Conservation (phyloP, 768 basidiomycete genomes). For the Boletus insuetus region DNA sequence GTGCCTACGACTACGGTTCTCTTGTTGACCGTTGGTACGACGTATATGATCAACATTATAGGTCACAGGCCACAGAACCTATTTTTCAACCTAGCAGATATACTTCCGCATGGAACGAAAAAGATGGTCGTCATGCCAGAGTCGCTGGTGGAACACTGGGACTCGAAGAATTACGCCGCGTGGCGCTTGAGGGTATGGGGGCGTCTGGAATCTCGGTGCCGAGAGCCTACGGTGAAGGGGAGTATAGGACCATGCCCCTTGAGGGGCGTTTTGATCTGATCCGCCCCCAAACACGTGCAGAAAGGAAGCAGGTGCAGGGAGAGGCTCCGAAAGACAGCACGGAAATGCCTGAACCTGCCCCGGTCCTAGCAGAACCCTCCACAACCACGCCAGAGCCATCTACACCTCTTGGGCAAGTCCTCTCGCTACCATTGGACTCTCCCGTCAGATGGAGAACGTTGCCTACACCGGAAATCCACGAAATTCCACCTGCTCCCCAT, state of each 20-base stretch:
- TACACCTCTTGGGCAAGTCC: constrained; percentile 38
- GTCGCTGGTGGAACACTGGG: constrained; percentile 33
- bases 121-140: neutral
- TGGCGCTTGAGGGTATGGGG: constrained; percentile 31
- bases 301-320: constrained; percentile 11
- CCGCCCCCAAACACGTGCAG: constrained; percentile 38
- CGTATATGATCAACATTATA: constrained; percentile 87
- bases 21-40: constrained; percentile 90
- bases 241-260: constrained; percentile 79
- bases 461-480: constrained; percentile 60
- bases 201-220: constrained; percentile 7
- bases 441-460: constrained; percentile 47
- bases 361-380: constrained; percentile 2
- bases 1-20: constrained; percentile 71
- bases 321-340: neutral
- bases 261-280: constrained; percentile 89
- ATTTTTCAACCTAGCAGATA: constrained; percentile 57
- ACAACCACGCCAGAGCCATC: constrained; percentile 21
- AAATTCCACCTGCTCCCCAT: constrained; percentile 62
- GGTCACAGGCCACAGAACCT: constrained; percentile 48
- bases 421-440: constrained; percentile 31
- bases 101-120: constrained; percentile 72
- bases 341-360: constrained; percentile 19
- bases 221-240: constrained; percentile 50
- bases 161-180: constrained; percentile 39